A percentile compares a stretch with the other conserved stretches of the same genome.
Conservation (phyloP, 495 filamentous ascomycete genomes). For the Tuber aestivum region DNA sequence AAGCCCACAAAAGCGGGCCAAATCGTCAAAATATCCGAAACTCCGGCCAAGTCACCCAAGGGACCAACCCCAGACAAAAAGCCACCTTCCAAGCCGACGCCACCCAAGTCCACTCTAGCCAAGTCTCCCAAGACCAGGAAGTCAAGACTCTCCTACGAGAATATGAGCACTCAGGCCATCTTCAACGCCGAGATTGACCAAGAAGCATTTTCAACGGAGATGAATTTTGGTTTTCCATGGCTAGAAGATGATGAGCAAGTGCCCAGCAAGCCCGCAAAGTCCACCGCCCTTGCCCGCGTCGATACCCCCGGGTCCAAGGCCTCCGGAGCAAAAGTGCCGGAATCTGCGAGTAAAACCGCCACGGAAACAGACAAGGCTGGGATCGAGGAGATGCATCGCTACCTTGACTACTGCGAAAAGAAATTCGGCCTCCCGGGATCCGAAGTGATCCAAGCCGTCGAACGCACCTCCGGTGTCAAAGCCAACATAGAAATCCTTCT, state of each 20-base stretch:
- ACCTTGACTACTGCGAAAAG: slow-evolving; percentile 26
- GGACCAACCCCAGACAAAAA: not conserved
- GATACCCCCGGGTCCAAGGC: not conserved
- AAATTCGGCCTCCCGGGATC: slow-evolving; percentile 17
- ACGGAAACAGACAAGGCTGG: slow-evolving; percentile 15
- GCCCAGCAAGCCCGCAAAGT: not conserved
- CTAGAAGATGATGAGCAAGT: not conserved
- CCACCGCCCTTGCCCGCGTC: not conserved
- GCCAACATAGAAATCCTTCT: slow-evolving; percentile 28
- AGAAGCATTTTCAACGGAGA: not conserved
- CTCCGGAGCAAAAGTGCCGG: not conserved
- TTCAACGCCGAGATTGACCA: not conserved
- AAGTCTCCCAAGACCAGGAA: not conserved
- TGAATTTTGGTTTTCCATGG: not conserved
- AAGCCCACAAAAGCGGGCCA: not conserved
- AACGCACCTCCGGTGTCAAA: slow-evolving; percentile 31
- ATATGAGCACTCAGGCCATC: slow-evolving; percentile 28
- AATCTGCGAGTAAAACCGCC: not conserved
- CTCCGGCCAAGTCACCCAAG: not conserved
- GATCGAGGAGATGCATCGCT: slow-evolving; percentile 22
- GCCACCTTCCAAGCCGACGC: not conserved
- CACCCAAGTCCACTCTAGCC: not conserved
- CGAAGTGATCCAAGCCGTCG: slow-evolving; percentile 30
- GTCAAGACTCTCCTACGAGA: not conserved
- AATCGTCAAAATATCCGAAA: not conserved